Evolutionary conservation across 495 filamentous ascomycete species (phyloP), one percentile per base, ranked within the genome.

Genomic region (Podospora didyma): DNA sequence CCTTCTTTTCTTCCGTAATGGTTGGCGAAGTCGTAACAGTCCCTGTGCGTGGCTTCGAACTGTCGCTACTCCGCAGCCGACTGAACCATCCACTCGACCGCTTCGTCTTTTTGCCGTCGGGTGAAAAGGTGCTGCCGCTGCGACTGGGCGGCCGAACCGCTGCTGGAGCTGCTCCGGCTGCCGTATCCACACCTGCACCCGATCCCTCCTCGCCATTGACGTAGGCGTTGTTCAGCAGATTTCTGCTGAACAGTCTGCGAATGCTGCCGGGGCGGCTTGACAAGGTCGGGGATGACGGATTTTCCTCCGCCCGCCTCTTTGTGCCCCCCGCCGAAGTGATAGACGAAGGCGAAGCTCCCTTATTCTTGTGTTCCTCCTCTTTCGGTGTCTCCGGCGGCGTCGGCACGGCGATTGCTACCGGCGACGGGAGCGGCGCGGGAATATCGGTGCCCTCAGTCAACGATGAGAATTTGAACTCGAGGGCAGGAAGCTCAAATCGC

Each of bases 401-500:
- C 20, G 71, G 64, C 31, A 61, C 64, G 21, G 74, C 67, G 53
- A 75, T 69, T 57, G 64, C 62, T 23, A 76, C 56, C 14, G 80
- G 79, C 26, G 79, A 81, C 7, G 78, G 79, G 17, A 63, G 64
- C 7, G 80, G 80, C 39, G 80, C 79, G 37, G 80, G 80, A 56
- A 83, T 83, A 59, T 81, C 63, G 56, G 80, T 83, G 19, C 80
- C 80, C 21, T 82, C 80, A 20, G 80, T 83, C 57, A 83, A 60
- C 10, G 79, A 78, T 53, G 72, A 71, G 52, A 83, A 76, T 17
- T 72, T 72, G 63, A 80, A 67, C 53, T 79, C 68, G 20, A 83
- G 69, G 17, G 72, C 74, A 21, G 79, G 80, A 21, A 82, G 77
- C 64, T 81, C 75, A 59, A 83, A 82, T 57, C 75, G 73, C 59